Conservation (phyloP, 345 rosid species). For the Hevea brasiliensis region DNA sequence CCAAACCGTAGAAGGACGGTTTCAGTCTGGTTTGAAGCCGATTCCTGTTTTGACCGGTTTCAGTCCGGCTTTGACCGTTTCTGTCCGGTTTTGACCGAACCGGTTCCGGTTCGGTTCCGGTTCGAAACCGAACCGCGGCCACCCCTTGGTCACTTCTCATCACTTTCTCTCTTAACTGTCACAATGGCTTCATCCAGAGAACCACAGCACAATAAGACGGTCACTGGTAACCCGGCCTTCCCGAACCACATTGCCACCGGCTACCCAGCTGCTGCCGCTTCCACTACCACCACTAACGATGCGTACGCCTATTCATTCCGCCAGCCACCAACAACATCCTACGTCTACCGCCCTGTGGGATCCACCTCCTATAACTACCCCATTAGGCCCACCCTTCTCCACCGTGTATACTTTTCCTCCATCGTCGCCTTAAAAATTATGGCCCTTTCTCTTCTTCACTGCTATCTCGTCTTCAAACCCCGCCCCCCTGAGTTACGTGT, state of each 20-base stretch:
- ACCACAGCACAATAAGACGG: conserved; percentile 3
- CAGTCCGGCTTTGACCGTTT: too few relatives aligned
- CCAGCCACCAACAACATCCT: neutral
- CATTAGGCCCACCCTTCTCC: neutral
- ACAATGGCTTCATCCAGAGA: conserved; percentile 3
- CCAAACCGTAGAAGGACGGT: too few relatives aligned
- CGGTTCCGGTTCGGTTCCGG: too few relatives aligned
- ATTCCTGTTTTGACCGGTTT: too few relatives aligned
- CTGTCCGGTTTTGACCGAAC: too few relatives aligned
- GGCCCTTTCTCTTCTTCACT: neutral
- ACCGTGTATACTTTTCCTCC: conserved; percentile 2
- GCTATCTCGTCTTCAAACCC: neutral
- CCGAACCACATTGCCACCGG: conserved; percentile 5
- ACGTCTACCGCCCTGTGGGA: neutral
- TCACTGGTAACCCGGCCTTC: conserved; percentile 13
- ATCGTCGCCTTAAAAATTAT: neutral
- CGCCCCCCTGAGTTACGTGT: neutral
- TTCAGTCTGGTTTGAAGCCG: too few relatives aligned
- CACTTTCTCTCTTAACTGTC: too few relatives aligned
- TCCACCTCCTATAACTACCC: neutral
- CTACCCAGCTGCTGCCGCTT: conserved; percentile 10
- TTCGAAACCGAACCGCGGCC: too few relatives aligned
- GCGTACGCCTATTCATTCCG: conserved; percentile 4
- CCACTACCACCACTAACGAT: neutral
- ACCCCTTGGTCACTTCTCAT: too few relatives aligned